Conservation (phyloP, 768 basidiomycete genomes). For the Lactifluus pinguis region DNA sequence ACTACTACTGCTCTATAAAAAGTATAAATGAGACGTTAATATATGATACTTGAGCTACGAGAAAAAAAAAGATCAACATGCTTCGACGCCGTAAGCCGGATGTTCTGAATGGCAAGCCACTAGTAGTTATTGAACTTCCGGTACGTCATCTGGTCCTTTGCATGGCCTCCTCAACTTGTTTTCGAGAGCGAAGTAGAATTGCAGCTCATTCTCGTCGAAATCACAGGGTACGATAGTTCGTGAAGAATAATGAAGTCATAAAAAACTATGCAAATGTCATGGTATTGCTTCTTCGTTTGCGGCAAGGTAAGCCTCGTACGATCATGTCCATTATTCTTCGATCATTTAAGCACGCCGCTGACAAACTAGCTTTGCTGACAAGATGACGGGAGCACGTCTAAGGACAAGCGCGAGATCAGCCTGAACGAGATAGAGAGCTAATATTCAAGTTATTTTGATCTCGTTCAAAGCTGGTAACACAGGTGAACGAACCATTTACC, state of each 20-base stretch:
- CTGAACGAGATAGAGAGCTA: conserved; percentile 71
- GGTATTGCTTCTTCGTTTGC: conserved; percentile 65
- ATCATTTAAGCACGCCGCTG: conserved; percentile 1
- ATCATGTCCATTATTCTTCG: not conserved
- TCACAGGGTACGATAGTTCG: no score
- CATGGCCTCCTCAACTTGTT: no score
- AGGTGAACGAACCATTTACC: conserved; percentile 35
- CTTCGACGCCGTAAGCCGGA: conserved; percentile 77
- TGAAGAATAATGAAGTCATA: conserved; percentile 39
- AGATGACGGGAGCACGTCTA: conserved; percentile 88
- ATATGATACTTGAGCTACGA: not conserved
- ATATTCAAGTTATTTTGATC: conserved; percentile 91
- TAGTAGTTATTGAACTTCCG: conserved; percentile 80
- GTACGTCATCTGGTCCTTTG: conserved; percentile 61
- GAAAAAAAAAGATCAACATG: conserved; percentile 44
- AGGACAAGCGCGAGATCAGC: conserved; percentile 65
- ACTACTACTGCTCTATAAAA: not conserved
- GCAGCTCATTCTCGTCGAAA: no score
- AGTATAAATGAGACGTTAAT: not conserved
- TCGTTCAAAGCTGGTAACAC: conserved; percentile 95
- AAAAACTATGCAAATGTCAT: conserved; percentile 63
- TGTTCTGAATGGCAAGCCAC: conserved; percentile 63
- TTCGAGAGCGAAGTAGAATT: no score
- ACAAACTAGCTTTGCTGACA: not conserved
- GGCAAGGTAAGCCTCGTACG: conserved; percentile 66